These are phyloP conservation scores for Scedosporium apiospermum DNA, from an alignment of 2,329 filamentous ascomycete genomes.

Conservation along the genomic window DNA sequence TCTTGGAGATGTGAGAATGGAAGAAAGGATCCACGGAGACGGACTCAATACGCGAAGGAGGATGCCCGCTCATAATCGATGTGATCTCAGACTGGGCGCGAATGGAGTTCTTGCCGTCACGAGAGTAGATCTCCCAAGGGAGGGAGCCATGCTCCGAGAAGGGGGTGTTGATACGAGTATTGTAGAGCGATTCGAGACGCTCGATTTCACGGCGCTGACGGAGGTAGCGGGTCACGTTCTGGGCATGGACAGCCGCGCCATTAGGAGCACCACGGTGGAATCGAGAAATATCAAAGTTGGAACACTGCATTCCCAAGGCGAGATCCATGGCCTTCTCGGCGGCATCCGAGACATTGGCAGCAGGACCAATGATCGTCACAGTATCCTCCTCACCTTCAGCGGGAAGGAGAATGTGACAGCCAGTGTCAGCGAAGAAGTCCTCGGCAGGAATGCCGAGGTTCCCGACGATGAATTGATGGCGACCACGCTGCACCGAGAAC, in stretches of 20 bases:
- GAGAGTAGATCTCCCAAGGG: conserved; percentile 81
- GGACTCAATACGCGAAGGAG: conserved; percentile 59
- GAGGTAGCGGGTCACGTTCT: conserved; percentile 80
- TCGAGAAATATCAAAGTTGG: conserved; percentile 71
- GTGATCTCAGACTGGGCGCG: conserved; percentile 68
- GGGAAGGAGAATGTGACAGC: conserved; percentile 79
- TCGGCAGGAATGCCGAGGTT: conserved; percentile 70
- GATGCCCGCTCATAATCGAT: conserved; percentile 63
- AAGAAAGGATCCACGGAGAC: conserved; percentile 70
- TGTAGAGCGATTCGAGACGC: conserved; percentile 69
- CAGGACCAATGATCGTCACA: conserved; percentile 75
- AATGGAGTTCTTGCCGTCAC: conserved; percentile 74
- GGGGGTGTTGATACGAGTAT: conserved; percentile 81
- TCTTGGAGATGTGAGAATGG: conserved; percentile 59
- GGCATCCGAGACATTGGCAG: conserved; percentile 62
- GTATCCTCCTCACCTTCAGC: conserved; percentile 69
- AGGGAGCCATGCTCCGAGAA: conserved; percentile 58
- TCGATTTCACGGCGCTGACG: conserved; percentile 73
- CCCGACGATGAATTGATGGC: conserved; percentile 92
- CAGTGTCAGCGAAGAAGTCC: conserved; percentile 83
- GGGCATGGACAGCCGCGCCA: conserved; percentile 69
- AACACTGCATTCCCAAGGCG: conserved; percentile 77
- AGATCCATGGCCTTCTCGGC: conserved; percentile 81
- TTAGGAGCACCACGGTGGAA: conserved; percentile 66
- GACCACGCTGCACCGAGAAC: conserved; percentile 71